Evolutionary conservation across 2,329 filamentous ascomycete genomes (phyloP).

Genomic region (Fusarium napiforme): DNA sequence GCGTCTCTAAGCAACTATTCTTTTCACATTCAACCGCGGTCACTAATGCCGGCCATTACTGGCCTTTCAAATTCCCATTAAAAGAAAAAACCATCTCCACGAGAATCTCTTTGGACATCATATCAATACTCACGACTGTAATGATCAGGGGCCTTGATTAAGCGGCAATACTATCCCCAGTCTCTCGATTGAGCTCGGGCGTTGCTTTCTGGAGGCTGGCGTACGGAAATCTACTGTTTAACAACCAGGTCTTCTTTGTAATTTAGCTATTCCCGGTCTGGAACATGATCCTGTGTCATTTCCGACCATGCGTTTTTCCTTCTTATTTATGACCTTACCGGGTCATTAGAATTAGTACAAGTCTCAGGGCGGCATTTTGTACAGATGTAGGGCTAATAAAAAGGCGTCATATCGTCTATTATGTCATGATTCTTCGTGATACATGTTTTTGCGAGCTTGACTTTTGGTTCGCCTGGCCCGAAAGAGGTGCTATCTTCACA

Average conservation of each 20-base stretch:
- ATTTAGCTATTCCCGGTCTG: conserved; percentile 35
- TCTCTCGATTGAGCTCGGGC: conserved; percentile 24
- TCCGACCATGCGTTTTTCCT: conserved; percentile 28
- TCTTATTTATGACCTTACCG: conserved; percentile 24
- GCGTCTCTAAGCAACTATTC: conserved; percentile 64
- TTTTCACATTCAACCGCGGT: conserved; percentile 13
- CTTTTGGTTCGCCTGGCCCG: not conserved
- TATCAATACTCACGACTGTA: conserved; percentile 44
- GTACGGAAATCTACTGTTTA: conserved; percentile 42
- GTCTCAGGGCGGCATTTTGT: conserved; percentile 28
- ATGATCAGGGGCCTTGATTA: conserved; percentile 43
- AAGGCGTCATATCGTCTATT: conserved; percentile 43
- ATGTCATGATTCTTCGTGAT: conserved; percentile 46
- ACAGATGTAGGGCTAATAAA: conserved; percentile 36
- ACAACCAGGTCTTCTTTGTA: conserved; percentile 43
- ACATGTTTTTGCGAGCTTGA: conserved; percentile 26
- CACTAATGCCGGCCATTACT: conserved; percentile 43
- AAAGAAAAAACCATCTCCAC: conserved; percentile 26
- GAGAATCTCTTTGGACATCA: conserved; percentile 28
- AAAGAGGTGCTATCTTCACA: conserved; percentile 47
- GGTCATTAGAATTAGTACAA: conserved; percentile 12
- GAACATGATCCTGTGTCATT: conserved; percentile 29
- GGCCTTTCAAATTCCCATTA: conserved; percentile 24
- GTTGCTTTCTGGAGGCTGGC: conserved; percentile 38
- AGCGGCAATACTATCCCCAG: conserved; percentile 31